Evolutionary conservation across 192 early-diverging fungal species (phyloP).

Genomic region (Chytriomyces hyalinus): DNA sequence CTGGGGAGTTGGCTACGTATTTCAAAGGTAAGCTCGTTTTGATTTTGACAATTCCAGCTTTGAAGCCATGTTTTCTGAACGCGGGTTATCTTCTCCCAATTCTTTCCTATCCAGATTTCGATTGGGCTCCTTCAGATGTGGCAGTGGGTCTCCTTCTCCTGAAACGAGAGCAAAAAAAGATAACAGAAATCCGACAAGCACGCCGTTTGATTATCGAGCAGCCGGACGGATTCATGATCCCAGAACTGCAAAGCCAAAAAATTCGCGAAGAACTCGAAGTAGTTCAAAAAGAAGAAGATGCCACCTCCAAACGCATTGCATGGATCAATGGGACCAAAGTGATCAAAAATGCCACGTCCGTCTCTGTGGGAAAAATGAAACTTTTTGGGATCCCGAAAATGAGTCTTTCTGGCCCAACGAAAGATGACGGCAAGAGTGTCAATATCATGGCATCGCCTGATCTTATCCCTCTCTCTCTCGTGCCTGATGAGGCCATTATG

Average conservation of each 20-base stretch:
- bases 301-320: conserved; percentile 4
- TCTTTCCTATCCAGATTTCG: conserved; percentile 39
- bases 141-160: conserved; percentile 52
- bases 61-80: conserved; percentile 13
- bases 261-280: conserved; percentile 22
- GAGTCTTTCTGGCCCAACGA: not conserved
- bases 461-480: not conserved
- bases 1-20: conserved; percentile 38
- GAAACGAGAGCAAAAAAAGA: conserved; percentile 52
- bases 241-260: conserved; percentile 7
- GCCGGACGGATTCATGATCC: conserved; percentile 29
- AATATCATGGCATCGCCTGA: not conserved
- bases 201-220: conserved; percentile 33
- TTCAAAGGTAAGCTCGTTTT: conserved; percentile 29
- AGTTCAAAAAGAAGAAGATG: conserved; percentile 28
- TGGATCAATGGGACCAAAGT: conserved; percentile 14
- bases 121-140: conserved; percentile 55
- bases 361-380: not conserved
- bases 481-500: not conserved
- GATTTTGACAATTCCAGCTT: not conserved
- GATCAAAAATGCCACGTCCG: not conserved
- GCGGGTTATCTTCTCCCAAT: not conserved
- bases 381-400: not conserved
- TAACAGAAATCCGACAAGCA: conserved; percentile 39
- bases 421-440: not conserved